These are phyloP conservation scores for Kwoniella mangroviensis DNA, from an alignment of 768 basidiomycete species.

Conservation along the genomic window DNA sequence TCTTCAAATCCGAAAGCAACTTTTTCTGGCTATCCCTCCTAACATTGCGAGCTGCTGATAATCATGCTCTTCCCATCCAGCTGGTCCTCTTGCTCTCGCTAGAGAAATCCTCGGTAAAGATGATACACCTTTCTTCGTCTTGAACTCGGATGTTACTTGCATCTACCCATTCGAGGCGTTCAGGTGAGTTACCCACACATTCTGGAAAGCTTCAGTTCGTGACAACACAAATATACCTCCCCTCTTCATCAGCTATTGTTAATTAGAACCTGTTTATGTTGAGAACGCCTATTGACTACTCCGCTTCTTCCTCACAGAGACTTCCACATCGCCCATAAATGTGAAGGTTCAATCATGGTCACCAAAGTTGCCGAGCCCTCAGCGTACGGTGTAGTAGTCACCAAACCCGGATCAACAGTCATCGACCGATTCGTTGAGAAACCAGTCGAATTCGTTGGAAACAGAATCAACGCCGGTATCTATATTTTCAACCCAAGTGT, in stretches of 20 bases:
- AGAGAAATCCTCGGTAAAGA: slow-evolving; percentile 61
- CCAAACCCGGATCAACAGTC: slow-evolving; percentile 58
- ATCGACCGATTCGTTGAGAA: slow-evolving; percentile 64
- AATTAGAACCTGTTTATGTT: too few relatives aligned
- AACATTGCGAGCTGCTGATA: background rate
- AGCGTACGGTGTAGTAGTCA: slow-evolving; percentile 62
- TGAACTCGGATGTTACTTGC: slow-evolving; percentile 63
- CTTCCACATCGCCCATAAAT: slow-evolving; percentile 61
- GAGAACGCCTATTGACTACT: too few relatives aligned
- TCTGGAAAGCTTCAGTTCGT: too few relatives aligned
- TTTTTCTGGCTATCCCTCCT: background rate
- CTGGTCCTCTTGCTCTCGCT: slow-evolving; percentile 62
- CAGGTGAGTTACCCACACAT: slow-evolving; percentile 41
- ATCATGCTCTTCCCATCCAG: slow-evolving; percentile 33
- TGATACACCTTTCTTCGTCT: slow-evolving; percentile 63
- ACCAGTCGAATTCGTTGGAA: slow-evolving; percentile 62
- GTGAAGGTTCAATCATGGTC: slow-evolving; percentile 62
- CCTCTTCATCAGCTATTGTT: too few relatives aligned
- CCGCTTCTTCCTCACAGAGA: slow-evolving; percentile 44
- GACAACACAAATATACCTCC: too few relatives aligned
- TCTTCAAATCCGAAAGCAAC: too few relatives aligned
- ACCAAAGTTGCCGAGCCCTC: slow-evolving; percentile 63
- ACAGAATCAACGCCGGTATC: slow-evolving; percentile 63
- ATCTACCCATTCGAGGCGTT: slow-evolving; percentile 62
- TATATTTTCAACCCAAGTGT: slow-evolving; percentile 64